Evolutionary conservation across 1,284 basidiomycete genomes (phyloP).

Genomic region (Moesziomyces antarcticus): DNA sequence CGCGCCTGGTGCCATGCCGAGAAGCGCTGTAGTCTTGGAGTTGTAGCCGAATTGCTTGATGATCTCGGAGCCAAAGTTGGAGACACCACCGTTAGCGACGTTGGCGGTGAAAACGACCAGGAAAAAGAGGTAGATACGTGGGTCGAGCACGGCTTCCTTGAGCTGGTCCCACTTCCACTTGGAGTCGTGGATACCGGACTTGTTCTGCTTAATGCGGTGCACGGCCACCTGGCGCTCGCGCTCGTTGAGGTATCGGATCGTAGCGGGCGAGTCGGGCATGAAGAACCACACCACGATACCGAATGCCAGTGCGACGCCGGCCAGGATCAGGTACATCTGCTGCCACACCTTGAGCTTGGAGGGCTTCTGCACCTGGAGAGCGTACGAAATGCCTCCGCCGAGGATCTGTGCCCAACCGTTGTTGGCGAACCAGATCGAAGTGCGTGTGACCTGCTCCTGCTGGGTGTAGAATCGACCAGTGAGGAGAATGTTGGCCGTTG

Average conservation of each 20-base stretch:
- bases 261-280: slow-evolving; percentile 54
- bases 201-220: slow-evolving; percentile 73
- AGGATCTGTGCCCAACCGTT: slow-evolving; percentile 64
- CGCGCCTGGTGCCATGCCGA: slow-evolving; percentile 61
- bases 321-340: slow-evolving; percentile 62
- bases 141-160: slow-evolving; percentile 72
- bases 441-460: slow-evolving; percentile 51
- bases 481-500: slow-evolving; percentile 54
- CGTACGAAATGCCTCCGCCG: slow-evolving; percentile 57
- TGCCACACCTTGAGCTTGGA: slow-evolving; percentile 51
- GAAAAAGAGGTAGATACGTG: slow-evolving; percentile 66
- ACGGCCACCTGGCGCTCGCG: slow-evolving; percentile 73
- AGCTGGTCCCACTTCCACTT: slow-evolving; percentile 72
- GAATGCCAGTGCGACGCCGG: slow-evolving; percentile 50
- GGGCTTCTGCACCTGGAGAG: slow-evolving; percentile 44
- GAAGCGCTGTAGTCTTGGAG: slow-evolving; percentile 55
- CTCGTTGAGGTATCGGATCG: slow-evolving; percentile 67
- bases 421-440: slow-evolving; percentile 54
- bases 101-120: slow-evolving; percentile 45
- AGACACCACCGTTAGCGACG: slow-evolving; percentile 54
- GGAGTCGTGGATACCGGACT: slow-evolving; percentile 73
- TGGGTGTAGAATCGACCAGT: slow-evolving; percentile 59
- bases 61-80: slow-evolving; percentile 63
- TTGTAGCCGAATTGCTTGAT: slow-evolving; percentile 62
- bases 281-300: slow-evolving; percentile 46